Base-by-base conservation (phyloP, 23 red algal species). In the Gracilaria caudata region DNA sequence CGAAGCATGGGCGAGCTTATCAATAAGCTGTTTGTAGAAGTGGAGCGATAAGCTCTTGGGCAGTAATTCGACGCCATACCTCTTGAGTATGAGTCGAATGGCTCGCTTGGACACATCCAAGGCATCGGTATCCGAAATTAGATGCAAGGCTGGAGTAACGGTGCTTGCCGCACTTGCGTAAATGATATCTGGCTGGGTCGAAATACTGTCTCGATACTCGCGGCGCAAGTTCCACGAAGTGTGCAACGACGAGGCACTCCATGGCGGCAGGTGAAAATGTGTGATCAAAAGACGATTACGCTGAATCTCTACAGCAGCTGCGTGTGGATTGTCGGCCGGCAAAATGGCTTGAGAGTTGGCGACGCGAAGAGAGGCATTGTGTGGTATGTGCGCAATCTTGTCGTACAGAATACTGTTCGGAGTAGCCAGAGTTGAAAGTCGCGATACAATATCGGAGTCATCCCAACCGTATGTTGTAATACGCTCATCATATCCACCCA, bases 401-500 rank as follows among this genome's bases (percentile, higher is more conserved):
- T 75, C 35, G 61, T 93, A 93, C 16, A 68, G 59, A 40, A 93
- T 78, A 26, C 60, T 29, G 21, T 21, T 32, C 14, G 63, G 51
- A 4, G 53, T 88, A 19, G 28, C 23, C 43, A 82, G 47, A 3
- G 39, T 19, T 10, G 82, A 68, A 36, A 94, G 59, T 32, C 92
- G 92, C 78, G 74, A 61, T 17, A 75, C 83, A 86, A 94, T 75
- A 58, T 94, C 92, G 40, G 77, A 78, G 39, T 97, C 94, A 59
- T 93, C 94, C 89, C 90, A 97, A 16, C 94, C 94, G 80, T 93
- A 97, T 0, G 94, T 91, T 30, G 81, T 82, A n/a, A 97, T 93
- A 32, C 94, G 80, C 78, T 97, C 94, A 24, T 97, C 94, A 56
- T 93, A 97, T 9, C 89, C 88, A 21, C 84, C 84, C 19, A 94